These are phyloP conservation scores for Solanum virginianum DNA, from an alignment of 257 asterid species.

Conservation along the genomic window DNA sequence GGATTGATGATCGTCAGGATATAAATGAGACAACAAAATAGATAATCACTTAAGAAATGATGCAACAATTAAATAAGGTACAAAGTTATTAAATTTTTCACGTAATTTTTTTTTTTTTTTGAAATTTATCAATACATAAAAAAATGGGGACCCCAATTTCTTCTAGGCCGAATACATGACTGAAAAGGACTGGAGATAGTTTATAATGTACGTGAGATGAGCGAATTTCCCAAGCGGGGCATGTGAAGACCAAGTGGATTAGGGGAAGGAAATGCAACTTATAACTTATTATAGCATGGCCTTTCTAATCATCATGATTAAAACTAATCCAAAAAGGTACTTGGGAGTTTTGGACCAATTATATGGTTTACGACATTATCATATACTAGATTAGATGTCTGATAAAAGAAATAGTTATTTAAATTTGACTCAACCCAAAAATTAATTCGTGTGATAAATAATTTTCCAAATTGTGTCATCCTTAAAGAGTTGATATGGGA, in stretches of 20 bases:
- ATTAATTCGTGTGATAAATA: no score
- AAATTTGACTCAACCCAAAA: no score
- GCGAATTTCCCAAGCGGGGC: slow-evolving; percentile 37
- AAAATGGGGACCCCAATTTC: no score
- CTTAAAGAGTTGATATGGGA: no score
- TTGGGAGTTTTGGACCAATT: not conserved
- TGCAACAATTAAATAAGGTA: no score
- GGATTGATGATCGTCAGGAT: no score
- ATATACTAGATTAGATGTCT: not conserved
- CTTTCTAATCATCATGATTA: not conserved
- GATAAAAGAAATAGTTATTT: not conserved
- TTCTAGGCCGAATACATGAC: not conserved
- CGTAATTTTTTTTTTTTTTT: no score
- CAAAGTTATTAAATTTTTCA: no score
- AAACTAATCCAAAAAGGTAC: not conserved
- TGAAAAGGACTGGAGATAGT: slow-evolving; percentile 1
- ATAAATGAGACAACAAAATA: no score
- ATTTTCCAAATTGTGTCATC: no score
- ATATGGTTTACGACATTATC: not conserved
- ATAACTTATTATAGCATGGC: not conserved
- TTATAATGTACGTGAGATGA: slow-evolving; percentile 6
- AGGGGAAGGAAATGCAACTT: not conserved
- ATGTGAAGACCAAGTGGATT: slow-evolving; percentile 24
- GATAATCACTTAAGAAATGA: no score
- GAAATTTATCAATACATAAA: no score